phyloP scores from a whole-genome alignment of 345 rosid species.

The Limnanthes douglasii region DNA sequence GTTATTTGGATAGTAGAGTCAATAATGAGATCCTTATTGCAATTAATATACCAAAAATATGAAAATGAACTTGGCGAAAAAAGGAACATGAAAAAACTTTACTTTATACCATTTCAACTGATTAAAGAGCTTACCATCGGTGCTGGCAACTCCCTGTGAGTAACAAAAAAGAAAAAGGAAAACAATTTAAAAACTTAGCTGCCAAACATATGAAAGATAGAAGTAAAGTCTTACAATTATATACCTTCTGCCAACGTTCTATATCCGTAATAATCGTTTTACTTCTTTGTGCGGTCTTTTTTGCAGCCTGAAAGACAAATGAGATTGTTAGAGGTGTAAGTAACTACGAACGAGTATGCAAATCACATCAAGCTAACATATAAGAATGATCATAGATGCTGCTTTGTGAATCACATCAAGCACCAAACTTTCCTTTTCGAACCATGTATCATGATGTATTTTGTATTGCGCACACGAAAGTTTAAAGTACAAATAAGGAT shows the following conservation, averaged over 20 bases:
- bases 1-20: too few relatives aligned
- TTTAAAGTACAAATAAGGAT: too few relatives aligned
- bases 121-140: conserved; percentile 55
- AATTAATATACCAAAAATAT: too few relatives aligned
- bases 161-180: background rate
- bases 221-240: conserved; percentile 1
- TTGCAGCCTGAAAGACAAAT: conserved; percentile 50
- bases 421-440: background rate
- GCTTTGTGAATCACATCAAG: background rate
- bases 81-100: too few relatives aligned
- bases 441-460: background rate
- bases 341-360: background rate
- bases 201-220: conserved; percentile 6
- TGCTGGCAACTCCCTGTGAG: conserved; percentile 94
- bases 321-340: background rate
- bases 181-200: conserved; percentile 12
- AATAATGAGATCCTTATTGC: too few relatives aligned
- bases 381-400: too few relatives aligned
- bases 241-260: conserved; percentile 97
- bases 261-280: conserved; percentile 77
- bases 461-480: background rate
- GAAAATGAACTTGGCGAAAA: too few relatives aligned
- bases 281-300: conserved; percentile 80
- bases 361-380: background rate
- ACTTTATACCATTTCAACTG: too few relatives aligned